Conservation (phyloP, 2,329 filamentous ascomycete genomes). For the Ceratocystis papillata region DNA sequence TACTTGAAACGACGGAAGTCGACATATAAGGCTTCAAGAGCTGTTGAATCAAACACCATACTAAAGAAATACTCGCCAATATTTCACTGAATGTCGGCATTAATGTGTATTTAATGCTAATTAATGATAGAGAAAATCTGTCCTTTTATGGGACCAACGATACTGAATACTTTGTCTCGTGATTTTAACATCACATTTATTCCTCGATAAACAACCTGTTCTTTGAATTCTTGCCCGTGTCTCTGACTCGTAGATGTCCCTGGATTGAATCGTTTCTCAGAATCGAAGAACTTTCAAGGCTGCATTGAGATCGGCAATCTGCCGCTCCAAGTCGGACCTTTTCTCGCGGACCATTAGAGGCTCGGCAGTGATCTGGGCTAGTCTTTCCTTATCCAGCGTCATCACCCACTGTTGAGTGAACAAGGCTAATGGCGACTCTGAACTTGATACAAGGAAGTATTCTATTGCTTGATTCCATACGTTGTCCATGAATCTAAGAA, state of each 20-base stretch:
- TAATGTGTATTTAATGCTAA: neutral
- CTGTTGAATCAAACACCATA: no score
- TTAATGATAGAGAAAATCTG: neutral
- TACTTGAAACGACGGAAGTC: no score
- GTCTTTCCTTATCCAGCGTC: conserved; percentile 25
- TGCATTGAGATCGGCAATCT: conserved; percentile 10
- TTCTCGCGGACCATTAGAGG: conserved; percentile 31
- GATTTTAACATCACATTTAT: neutral
- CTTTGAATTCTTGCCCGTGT: no score
- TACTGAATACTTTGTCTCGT: neutral
- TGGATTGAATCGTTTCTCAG: neutral
- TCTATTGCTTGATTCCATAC: conserved; percentile 31
- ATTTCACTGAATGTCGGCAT: neutral
- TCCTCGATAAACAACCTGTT: neutral
- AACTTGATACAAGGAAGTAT: conserved; percentile 28
- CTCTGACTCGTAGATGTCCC: neutral
- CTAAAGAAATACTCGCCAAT: no score
- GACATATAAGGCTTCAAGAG: no score
- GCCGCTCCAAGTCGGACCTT: conserved; percentile 35
- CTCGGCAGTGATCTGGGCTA: conserved; percentile 29
- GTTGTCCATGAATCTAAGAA: conserved; percentile 32
- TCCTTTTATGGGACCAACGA: neutral
- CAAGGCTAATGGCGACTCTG: conserved; percentile 28
- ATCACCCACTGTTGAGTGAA: conserved; percentile 31
- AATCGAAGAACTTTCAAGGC: conserved; percentile 11